Base-by-base conservation (phyloP, 2,329 filamentous ascomycete species). In the Talaromyces marneffei region DNA sequence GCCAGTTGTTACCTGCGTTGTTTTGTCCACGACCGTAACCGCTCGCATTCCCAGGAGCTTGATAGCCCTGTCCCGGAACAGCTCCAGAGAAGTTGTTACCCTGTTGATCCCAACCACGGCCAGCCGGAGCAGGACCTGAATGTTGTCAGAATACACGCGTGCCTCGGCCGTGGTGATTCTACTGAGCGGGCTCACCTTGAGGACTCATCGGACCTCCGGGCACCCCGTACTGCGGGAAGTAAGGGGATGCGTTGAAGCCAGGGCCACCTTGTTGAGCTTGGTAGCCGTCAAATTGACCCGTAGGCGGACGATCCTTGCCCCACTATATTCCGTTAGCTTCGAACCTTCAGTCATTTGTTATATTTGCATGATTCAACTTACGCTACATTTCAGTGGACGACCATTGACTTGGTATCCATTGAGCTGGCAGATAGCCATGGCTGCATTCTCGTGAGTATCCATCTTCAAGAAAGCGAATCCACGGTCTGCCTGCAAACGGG, bases 391-490 rank as follows among this genome's bases (percentile, higher is more conserved):
- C 69, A 99, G 79, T 58, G 94, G 94, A 67, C 94, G 88, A 57
- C 94, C 94, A 71, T 99, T 97, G 70, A 99, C 93, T 68, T 97
- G 95, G 80, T 97, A 99, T 33, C 93, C 93, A 70, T 93, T 97
- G 72, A 99, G 84, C 74, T 97, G 92, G 78, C 94, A 99, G 72
- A 99, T 99, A 35, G 92, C 92, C 89, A 96, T 96, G 59, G 94
- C 92, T 2, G 94, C 94, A 72, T 97, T 97, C 79, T 99, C 94
- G 72, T 99, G 94, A 6, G 87, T 89, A 75, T 99, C 94, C 92
- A 99, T 96, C 83, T 99, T 99, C 77, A 99, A 91, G 75, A 99
- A 99, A 7, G 94, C 92, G 74, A 99, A 99, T 14, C 94, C 94
- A 68, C 94, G 90, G 75, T 99, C 94, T 60, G 94, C 92, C 79